Evolutionary conservation across 2,329 filamentous ascomycete species (phyloP).

Genomic region (Dendryphion nanum): DNA sequence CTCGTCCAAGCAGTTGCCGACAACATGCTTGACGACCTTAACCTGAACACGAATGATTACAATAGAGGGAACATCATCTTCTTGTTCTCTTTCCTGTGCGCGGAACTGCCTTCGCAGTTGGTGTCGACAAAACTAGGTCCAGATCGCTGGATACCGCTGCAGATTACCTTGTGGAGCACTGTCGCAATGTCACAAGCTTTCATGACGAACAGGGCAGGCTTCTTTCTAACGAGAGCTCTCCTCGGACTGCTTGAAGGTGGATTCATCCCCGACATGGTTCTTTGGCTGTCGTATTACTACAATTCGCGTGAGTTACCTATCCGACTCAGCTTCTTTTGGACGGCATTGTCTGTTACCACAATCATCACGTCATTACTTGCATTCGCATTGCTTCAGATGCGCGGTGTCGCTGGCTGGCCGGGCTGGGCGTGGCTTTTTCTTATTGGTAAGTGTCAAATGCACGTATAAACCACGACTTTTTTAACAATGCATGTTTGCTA

Average conservation of each 20-base stretch:
- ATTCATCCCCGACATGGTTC: slow-evolving; percentile 54
- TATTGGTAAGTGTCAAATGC: slow-evolving; percentile 46
- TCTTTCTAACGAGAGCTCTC: slow-evolving; percentile 37
- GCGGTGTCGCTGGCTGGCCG: slow-evolving; percentile 37
- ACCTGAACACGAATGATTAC: slow-evolving; percentile 21
- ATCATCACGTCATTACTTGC: slow-evolving; percentile 36
- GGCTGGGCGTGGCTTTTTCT: slow-evolving; percentile 47
- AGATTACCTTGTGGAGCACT: slow-evolving; percentile 42
- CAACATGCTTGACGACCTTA: slow-evolving; percentile 22
- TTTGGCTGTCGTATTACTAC: slow-evolving; percentile 61
- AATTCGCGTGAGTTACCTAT: slow-evolving; percentile 47
- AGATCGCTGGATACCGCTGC: slow-evolving; percentile 39
- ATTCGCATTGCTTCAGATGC: slow-evolving; percentile 38
- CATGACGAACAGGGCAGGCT: slow-evolving; percentile 46
- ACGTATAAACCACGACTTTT: neutral
- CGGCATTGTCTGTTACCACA: slow-evolving; percentile 27
- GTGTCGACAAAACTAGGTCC: slow-evolving; percentile 43
- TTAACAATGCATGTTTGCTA: neutral
- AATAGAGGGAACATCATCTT: slow-evolving; percentile 52
- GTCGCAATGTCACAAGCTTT: slow-evolving; percentile 64
- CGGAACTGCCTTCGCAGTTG: slow-evolving; percentile 44
- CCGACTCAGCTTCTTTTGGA: slow-evolving; percentile 43
- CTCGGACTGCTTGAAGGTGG: slow-evolving; percentile 42
- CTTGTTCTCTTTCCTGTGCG: slow-evolving; percentile 72
- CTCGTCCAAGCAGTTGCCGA: slow-evolving; percentile 29